Base-by-base conservation (phyloP, 2,329 filamentous ascomycete species). In the Aspergillus quadricinctus region DNA sequence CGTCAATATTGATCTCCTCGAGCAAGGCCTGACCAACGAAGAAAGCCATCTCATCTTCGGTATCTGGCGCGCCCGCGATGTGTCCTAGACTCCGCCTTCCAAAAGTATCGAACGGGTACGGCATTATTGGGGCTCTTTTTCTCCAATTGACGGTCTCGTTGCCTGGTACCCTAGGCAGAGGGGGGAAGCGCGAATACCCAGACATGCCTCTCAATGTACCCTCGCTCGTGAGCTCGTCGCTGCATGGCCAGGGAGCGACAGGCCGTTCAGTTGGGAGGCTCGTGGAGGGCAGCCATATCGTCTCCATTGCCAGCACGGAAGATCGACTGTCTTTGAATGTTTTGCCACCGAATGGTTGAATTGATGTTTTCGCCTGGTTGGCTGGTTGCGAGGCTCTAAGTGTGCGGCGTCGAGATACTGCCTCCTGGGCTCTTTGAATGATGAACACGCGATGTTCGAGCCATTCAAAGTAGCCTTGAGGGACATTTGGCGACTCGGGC, bases 131-230 rank as follows among this genome's bases (percentile, higher is more conserved):
- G 8, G 57, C 58, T 21, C 67, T 57, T 46, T 69, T 65, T 55
- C 70, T 72, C 67, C 67, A 72, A 50, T 63, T 65, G 17, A 69
- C 68, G 4, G 68, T 72, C 14, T 57, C 56, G 49, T 73, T 71
- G n/a, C 66, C 64, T 5, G 64, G 64, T 1, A 65, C 62, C 35
- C 71, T 61, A n/a, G 71, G 71, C 17, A 72, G 53, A 19, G 67
- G 69, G 17, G 55, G 64, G 50, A 70, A 72, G 11, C 69, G 63
- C 25, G 61, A 61, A 52, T 66, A 69, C 14, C 66, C 62, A 28
- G 68, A 71, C 23, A 62, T 66, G 45, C 57, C 61, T 25, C 69
- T 56, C 53, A 69, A 63, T 21, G 69, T 64, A 8, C 69, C 69
- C 54, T 73, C 70, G 40, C 69, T 65, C 54, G 66, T 67, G 54